Percentiles rank a stretch among this genome's conserved stretches.
Evolutionary conservation across 129 eudicot species (phyloP).

Genomic region (Chrysanthemum lavandulifolium): DNA sequence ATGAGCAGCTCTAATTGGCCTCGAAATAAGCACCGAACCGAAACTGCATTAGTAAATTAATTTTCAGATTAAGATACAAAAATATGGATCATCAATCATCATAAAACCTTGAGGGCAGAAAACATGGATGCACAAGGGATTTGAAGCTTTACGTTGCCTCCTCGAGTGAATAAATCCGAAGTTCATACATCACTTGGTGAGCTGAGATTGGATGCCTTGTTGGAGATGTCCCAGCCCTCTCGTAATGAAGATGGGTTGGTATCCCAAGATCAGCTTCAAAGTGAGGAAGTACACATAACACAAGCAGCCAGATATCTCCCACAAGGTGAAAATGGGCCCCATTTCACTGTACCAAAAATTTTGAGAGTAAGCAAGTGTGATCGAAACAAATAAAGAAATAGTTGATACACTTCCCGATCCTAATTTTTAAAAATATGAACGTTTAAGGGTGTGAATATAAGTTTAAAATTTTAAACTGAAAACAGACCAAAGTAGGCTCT

Average conservation of each 20-base stretch:
- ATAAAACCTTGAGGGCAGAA: not conserved
- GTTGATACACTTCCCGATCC: not conserved
- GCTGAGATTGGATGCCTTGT: conserved; percentile 85
- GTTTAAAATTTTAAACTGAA: too few species aligned
- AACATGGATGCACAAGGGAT: not conserved
- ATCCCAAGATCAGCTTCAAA: conserved; percentile 73
- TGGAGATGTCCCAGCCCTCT: conserved; percentile 76
- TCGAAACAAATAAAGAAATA: conserved; percentile 1
- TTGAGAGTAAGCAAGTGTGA: not conserved
- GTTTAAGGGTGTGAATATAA: too few species aligned
- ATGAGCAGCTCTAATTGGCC: conserved; percentile 95
- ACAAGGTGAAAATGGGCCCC: conserved; percentile 95
- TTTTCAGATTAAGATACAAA: conserved; percentile 1
- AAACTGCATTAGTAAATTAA: conserved; percentile 45
- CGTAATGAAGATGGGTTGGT: conserved; percentile 54
- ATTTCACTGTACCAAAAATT: conserved; percentile 64
- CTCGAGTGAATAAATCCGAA: conserved; percentile 93
- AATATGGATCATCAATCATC: not conserved
- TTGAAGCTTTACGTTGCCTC: conserved; percentile 73
- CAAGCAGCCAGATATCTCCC: conserved; percentile 88
- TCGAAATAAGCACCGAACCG: conserved; percentile 76
- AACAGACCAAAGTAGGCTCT: not conserved
- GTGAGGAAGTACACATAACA: conserved; percentile 79
- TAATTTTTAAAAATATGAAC: too few species aligned
- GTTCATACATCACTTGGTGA: conserved; percentile 87